Conservation (phyloP, 2,329 filamentous ascomycete species). For the Cytospora piceicola region DNA sequence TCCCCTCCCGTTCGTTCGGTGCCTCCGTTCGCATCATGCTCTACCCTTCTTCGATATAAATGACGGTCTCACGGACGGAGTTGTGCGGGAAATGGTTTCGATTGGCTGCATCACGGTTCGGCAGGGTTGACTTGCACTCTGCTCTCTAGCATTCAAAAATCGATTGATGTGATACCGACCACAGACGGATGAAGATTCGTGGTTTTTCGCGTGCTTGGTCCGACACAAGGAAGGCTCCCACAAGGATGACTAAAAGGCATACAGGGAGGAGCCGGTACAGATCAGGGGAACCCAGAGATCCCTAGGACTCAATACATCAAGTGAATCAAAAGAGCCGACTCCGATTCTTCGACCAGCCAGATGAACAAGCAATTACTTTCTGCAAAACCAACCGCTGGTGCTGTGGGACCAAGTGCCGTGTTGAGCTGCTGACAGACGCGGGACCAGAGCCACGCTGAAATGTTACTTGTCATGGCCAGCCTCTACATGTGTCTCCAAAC, state of each 20-base stretch:
- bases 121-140: constrained; percentile 29
- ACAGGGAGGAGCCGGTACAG: constrained; percentile 26
- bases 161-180: constrained; percentile 31
- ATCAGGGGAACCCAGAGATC: constrained; percentile 29
- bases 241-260: constrained; percentile 25
- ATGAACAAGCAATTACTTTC: constrained; percentile 1
- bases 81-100: constrained; percentile 34
- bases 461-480: background rate
- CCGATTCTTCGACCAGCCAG: constrained; percentile 22
- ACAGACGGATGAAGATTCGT: constrained; percentile 30
- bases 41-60: constrained; percentile 97
- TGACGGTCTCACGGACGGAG: constrained; percentile 44
- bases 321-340: constrained; percentile 30
- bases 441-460: background rate
- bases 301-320: constrained; percentile 30
- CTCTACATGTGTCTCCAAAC: background rate
- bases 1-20: constrained; percentile 95
- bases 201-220: constrained; percentile 32
- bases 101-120: constrained; percentile 35
- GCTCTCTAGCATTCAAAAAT: constrained; percentile 33
- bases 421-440: background rate
- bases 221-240: constrained; percentile 30
- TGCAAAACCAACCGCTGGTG: background rate
- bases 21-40: constrained; percentile 96
- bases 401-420: background rate